phyloP scores from a whole-genome alignment of 1,139 yeast genomes.

The Candida labiduridarum region DNA sequence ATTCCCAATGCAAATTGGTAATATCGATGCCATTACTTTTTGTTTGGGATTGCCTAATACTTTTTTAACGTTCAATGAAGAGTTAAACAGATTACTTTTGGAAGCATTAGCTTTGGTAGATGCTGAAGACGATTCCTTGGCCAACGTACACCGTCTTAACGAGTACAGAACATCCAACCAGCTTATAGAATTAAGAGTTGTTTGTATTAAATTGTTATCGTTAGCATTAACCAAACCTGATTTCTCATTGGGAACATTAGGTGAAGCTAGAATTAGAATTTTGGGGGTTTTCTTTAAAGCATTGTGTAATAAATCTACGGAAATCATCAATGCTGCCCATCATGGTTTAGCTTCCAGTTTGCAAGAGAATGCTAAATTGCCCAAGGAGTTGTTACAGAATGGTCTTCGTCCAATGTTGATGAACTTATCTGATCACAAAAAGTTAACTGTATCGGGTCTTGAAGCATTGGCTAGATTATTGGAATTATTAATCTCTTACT shows the following conservation, averaged over 20 bases:
- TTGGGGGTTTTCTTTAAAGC: constrained; percentile 95
- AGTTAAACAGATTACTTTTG: constrained; percentile 75
- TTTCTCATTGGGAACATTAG: constrained; percentile 74
- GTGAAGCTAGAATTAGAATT: constrained; percentile 81
- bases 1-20: constrained; percentile 98
- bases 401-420: constrained; percentile 94
- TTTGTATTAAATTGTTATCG: constrained; percentile 82
- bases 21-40: constrained; percentile 92
- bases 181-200: constrained; percentile 81
- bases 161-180: constrained; percentile 91
- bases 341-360: constrained; percentile 82
- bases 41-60: constrained; percentile 82
- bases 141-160: constrained; percentile 80
- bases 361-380: constrained; percentile 84
- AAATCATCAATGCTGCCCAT: constrained; percentile 92
- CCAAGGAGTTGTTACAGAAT: constrained; percentile 89
- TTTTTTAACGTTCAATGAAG: constrained; percentile 85
- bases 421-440: constrained; percentile 92
- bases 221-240: constrained; percentile 83
- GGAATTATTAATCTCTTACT: constrained; percentile 86
- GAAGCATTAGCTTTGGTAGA: constrained; percentile 95
- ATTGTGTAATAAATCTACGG: constrained; percentile 79
- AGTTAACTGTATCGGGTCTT: constrained; percentile 83
- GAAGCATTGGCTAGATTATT: constrained; percentile 88
- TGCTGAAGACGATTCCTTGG: constrained; percentile 95